Evolutionary conservation across 139 green algal species (phyloP), one percentile per base, ranked within the genome.

Genomic region (Chlamydomonas asymmetrica): DNA sequence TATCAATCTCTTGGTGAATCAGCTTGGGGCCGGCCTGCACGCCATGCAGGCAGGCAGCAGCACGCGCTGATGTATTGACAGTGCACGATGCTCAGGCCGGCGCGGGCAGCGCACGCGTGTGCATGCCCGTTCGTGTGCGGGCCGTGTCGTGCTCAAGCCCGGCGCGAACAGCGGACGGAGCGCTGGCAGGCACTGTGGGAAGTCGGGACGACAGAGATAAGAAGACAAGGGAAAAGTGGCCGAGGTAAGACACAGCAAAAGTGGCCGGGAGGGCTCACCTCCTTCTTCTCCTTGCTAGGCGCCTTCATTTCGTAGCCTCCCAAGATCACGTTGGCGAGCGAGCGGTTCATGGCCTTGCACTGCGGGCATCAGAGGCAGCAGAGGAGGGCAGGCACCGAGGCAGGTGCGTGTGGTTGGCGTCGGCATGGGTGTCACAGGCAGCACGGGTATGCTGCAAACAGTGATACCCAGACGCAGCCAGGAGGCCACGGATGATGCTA

Each of bases 261-360:
- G n/a, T n/a, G n/a, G n/a, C n/a, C n/a, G n/a, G n/a, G n/a, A n/a
- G n/a, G n/a, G 52, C 54, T 66, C 45, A 76, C 18, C 22, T 52
- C 54, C 23, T 49, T 38, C 32, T 43, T 49, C 66, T 66, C 65
- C 35, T 73, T 73, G 63, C 16, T 3, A 35, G 22, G 40, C 39
- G 13, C 66, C 25, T 23, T 67, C 9, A 31, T 89, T 43, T 80
- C 88, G 77, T 93, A 95, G 41, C 92, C 92, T 34, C 93, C 93
- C 34, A 97, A 82, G 57, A 97, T 93, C 34, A 97, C 93, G 77
- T 97, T 96, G 64, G 89, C 65, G 66, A 98, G 82, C 43, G 82
- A 92, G 56, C 92, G 84, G 83, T 97, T 97, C 93, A 97, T 97
- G 60, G 92, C 92, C 70, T 82, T 18, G 59, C 10, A 22, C 59